Percentiles rank a stretch among this genome's conserved stretches.
These are phyloP conservation scores for Geotrichum phurueaensis DNA, from an alignment of 1,139 yeast species.

Conservation along the genomic window DNA sequence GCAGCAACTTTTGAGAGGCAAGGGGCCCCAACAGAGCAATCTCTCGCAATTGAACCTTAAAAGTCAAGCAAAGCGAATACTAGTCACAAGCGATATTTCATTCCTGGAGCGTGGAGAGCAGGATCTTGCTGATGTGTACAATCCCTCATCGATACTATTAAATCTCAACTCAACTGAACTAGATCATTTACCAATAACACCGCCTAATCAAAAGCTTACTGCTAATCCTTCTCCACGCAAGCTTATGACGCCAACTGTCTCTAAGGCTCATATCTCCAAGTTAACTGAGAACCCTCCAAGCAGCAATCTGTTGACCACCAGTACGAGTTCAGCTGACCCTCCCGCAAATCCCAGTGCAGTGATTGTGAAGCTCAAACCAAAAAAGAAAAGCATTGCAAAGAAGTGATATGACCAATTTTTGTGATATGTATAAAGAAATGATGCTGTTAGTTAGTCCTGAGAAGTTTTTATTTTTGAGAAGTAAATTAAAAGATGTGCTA, in stretches of 20 bases:
- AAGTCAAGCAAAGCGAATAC: constrained; percentile 3
- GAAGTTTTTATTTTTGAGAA: not conserved
- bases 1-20: constrained; percentile 8
- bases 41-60: not conserved
- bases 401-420: not conserved
- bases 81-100: constrained; percentile 11
- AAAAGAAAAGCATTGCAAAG: not conserved
- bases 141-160: not conserved
- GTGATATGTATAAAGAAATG: not conserved
- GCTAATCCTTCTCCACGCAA: constrained; percentile 10
- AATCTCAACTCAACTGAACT: not conserved
- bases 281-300: not conserved
- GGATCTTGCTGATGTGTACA: not conserved
- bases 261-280: not conserved
- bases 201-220: constrained; percentile 13
- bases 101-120: constrained; percentile 9
- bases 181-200: constrained; percentile 7
- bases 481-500: too few species aligned
- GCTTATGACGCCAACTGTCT: constrained; percentile 6
- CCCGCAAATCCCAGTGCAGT: not conserved
- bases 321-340: not conserved
- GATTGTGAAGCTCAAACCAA: not conserved
- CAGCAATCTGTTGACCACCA: not conserved
- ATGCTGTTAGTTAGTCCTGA: not conserved
- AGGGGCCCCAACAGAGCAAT: not conserved